A percentile compares a stretch with the other conserved stretches of the same genome.
These are phyloP conservation scores for Saccharata proteae DNA, from an alignment of 2,329 filamentous ascomycete genomes.

Conservation along the genomic window DNA sequence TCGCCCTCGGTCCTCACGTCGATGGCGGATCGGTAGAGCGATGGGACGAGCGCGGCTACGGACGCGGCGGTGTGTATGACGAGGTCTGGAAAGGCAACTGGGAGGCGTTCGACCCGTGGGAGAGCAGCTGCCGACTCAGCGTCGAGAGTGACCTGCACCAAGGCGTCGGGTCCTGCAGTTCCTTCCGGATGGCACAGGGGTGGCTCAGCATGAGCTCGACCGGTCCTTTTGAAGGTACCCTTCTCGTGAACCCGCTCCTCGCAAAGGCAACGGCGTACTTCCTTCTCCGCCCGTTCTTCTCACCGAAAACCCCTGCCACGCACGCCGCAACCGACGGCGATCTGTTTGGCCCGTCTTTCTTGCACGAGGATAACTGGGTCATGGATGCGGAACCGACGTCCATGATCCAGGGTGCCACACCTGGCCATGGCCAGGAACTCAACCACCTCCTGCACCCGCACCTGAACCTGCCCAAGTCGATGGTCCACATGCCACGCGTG, in stretches of 20 bases:
- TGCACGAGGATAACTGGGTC: conserved; percentile 48
- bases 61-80: conserved; percentile 54
- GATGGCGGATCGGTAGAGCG: conserved; percentile 40
- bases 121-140: conserved; percentile 54
- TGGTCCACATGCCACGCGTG: conserved; percentile 60
- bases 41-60: conserved; percentile 50
- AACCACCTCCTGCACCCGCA: conserved; percentile 55
- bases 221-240: conserved; percentile 61
- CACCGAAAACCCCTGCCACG: conserved; percentile 30
- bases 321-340: conserved; percentile 28
- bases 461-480: conserved; percentile 51
- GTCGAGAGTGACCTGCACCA: conserved; percentile 67
- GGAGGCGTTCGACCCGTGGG: conserved; percentile 76
- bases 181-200: conserved; percentile 82
- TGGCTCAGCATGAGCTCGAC: conserved; percentile 74
- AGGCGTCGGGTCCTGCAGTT: conserved; percentile 68
- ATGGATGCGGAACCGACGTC: conserved; percentile 42
- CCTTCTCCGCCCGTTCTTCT: conserved; percentile 75
- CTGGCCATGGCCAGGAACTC: conserved; percentile 59
- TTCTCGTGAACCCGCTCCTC: conserved; percentile 71
- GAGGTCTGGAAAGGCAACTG: conserved; percentile 61
- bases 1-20: conserved; percentile 45
- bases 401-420: conserved; percentile 57
- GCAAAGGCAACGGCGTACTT: conserved; percentile 66
- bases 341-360: conserved; percentile 26